A percentile compares a stretch with the other conserved stretches of the same genome.
Conservation (phyloP, 1,284 basidiomycete species). For the Microbotryomycetes sp. region DNA sequence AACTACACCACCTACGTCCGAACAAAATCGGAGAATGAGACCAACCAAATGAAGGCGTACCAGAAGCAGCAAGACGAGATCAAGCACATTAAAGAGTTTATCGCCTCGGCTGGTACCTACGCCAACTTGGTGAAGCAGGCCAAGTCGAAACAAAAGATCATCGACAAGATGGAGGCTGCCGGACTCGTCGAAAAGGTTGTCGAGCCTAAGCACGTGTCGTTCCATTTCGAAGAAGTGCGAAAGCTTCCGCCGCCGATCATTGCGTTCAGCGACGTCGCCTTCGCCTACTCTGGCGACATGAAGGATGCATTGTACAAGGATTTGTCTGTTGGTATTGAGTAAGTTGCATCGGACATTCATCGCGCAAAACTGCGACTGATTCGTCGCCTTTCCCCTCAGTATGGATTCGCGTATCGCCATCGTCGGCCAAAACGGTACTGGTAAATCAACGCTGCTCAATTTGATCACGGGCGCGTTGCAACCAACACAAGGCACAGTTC, state of each 20-base stretch:
- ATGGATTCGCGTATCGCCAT: conserved; percentile 96
- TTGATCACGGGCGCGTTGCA: conserved; percentile 81
- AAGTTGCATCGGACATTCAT: no score
- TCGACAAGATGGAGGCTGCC: conserved; percentile 99
- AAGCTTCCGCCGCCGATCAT: conserved; percentile 96
- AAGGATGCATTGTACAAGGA: conserved; percentile 81
- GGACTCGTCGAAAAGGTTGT: conserved; percentile 89
- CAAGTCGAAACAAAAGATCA: conserved; percentile 94
- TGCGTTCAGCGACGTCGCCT: conserved; percentile 89
- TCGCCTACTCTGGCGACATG: conserved; percentile 85
- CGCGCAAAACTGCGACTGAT: not conserved
- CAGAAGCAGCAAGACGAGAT: conserved; percentile 98
- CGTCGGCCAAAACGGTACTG: conserved; percentile 95
- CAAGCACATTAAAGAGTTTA: conserved; percentile 96
- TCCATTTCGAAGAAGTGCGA: conserved; percentile 93
- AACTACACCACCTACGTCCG: conserved; percentile 96
- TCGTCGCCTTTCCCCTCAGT: conserved; percentile 44
- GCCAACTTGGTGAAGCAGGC: conserved; percentile 98
- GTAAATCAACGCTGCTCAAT: conserved; percentile 94
- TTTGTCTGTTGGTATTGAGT: conserved; percentile 93
- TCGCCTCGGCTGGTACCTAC: conserved; percentile 96
- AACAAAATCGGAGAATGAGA: conserved; percentile 94
- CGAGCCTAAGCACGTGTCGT: conserved; percentile 62
- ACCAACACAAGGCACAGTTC: conserved; percentile 75
- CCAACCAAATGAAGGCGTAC: conserved; percentile 99